Conservation (phyloP, 257 asterid genomes). For the Jacaranda mimosifolia region DNA sequence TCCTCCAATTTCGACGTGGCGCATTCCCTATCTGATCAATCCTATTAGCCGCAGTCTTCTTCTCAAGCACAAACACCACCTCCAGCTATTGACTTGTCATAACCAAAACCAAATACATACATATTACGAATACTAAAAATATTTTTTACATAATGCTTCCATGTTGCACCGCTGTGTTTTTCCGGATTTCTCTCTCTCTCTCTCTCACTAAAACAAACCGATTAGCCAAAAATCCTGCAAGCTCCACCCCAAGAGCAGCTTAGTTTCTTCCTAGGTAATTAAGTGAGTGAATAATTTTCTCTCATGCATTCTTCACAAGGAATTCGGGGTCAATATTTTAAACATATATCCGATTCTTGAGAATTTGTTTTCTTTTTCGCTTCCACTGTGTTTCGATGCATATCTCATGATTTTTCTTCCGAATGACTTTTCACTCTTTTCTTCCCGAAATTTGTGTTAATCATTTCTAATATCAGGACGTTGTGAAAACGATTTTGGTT, state of each 20-base stretch:
- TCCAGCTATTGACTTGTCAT: not conserved
- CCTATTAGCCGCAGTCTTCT: conserved; percentile 7
- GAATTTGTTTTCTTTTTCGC: not conserved
- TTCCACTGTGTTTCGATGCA: not conserved
- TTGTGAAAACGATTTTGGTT: not conserved
- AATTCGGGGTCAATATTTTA: conserved; percentile 18
- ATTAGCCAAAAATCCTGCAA: not conserved
- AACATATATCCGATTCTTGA: not conserved
- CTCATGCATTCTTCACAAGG: conserved; percentile 16
- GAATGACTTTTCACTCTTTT: too few relatives aligned
- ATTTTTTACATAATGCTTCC: not conserved
- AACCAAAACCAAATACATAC: not conserved
- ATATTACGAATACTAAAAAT: too few relatives aligned
- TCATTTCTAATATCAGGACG: too few relatives aligned
- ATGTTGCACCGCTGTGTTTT: not conserved
- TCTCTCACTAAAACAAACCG: conserved; percentile 3
- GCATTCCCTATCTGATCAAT: conserved; percentile 16
- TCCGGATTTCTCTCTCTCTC: conserved; percentile 5
- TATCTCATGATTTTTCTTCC: not conserved
- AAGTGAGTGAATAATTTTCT: not conserved
- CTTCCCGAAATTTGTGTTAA: too few relatives aligned
- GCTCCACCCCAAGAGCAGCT: conserved; percentile 12
- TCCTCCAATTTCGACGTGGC: conserved; percentile 41
- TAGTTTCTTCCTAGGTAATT: conserved; percentile 21
- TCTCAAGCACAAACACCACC: not conserved